Percentiles rank a stretch among this genome's conserved stretches.
phyloP scores from a whole-genome alignment of 2,329 filamentous ascomycete species.

The Clonostachys byssicola region DNA sequence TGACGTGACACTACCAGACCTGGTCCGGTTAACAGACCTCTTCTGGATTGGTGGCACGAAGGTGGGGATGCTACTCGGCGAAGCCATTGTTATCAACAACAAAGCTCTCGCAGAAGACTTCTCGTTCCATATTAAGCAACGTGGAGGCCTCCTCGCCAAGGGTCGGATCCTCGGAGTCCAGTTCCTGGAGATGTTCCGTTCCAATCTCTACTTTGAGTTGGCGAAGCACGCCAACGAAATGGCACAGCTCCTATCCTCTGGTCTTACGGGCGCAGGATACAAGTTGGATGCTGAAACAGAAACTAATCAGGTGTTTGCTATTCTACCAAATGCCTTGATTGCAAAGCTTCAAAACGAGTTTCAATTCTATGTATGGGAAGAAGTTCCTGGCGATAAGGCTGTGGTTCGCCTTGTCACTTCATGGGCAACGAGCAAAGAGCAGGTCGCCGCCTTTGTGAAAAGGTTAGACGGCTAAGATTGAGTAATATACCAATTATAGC shows the following conservation, averaged over 20 bases:
- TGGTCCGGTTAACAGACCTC: slow-evolving; percentile 42
- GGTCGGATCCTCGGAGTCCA: slow-evolving; percentile 42
- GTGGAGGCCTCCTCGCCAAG: slow-evolving; percentile 44
- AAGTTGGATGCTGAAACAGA: slow-evolving; percentile 35
- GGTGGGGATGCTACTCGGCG: slow-evolving; percentile 43
- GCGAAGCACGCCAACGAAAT: slow-evolving; percentile 37
- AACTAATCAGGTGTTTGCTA: slow-evolving; percentile 47
- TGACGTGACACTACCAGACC: slow-evolving; percentile 32
- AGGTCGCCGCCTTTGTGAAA: slow-evolving; percentile 35
- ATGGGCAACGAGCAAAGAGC: slow-evolving; percentile 39
- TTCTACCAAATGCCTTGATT: slow-evolving; percentile 31
- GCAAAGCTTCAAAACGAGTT: slow-evolving; percentile 33
- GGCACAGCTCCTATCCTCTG: slow-evolving; percentile 34
- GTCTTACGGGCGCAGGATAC: slow-evolving; percentile 34
- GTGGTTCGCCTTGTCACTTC: slow-evolving; percentile 42
- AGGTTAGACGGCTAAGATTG: too few relatives aligned
- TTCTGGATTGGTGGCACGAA: slow-evolving; percentile 53
- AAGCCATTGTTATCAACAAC: slow-evolving; percentile 43
- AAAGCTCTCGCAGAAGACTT: slow-evolving; percentile 34
- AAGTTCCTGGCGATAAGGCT: slow-evolving; percentile 25
- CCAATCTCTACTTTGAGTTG: slow-evolving; percentile 38
- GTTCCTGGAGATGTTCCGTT: slow-evolving; percentile 42
- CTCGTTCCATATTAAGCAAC: slow-evolving; percentile 46
- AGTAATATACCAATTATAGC: too few relatives aligned
- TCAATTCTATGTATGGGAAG: slow-evolving; percentile 43